phyloP scores from a whole-genome alignment of 306 rosid genomes.

The Mucuna pruriens region DNA sequence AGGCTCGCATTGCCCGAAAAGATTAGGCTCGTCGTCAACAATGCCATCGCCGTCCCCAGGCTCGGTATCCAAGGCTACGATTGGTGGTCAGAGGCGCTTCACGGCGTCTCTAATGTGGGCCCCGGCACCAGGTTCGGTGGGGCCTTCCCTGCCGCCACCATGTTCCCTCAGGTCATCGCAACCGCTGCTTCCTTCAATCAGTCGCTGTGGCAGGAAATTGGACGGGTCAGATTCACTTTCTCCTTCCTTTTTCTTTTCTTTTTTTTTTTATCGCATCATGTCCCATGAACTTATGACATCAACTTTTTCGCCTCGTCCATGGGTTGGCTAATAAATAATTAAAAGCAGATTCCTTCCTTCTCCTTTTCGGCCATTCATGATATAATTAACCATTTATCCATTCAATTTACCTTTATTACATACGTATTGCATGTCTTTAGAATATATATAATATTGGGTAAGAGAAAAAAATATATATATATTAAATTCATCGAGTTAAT shows the following conservation, averaged over 20 bases:
- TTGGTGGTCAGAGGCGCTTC: slow-evolving; percentile 72
- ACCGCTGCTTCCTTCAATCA: slow-evolving; percentile 94
- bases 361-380: slow-evolving; percentile 25
- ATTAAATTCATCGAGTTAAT: no score
- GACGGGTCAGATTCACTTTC: slow-evolving; percentile 61
- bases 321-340: not conserved
- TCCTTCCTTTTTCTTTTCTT: not conserved
- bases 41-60: slow-evolving; percentile 73
- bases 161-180: slow-evolving; percentile 95
- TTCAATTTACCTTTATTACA: not conserved
- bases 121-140: slow-evolving; percentile 92
- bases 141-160: slow-evolving; percentile 79
- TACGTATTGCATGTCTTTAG: not conserved
- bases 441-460: slow-evolving; percentile 21
- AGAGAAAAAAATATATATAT: no score
- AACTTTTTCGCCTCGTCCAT: not conserved
- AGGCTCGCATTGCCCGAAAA: slow-evolving; percentile 80
- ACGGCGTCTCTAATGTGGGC: slow-evolving; percentile 91
- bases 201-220: slow-evolving; percentile 80
- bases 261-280: not conserved
- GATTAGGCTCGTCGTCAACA: slow-evolving; percentile 76
- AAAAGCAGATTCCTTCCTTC: slow-evolving; percentile 30
- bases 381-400: slow-evolving; percentile 33
- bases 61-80: slow-evolving; percentile 84
- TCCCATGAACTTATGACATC: not conserved